Percentiles rank a stretch among this genome's conserved stretches.
These are phyloP conservation scores for Cucumis melo DNA, from an alignment of 306 rosid genomes.

Conservation along the genomic window DNA sequence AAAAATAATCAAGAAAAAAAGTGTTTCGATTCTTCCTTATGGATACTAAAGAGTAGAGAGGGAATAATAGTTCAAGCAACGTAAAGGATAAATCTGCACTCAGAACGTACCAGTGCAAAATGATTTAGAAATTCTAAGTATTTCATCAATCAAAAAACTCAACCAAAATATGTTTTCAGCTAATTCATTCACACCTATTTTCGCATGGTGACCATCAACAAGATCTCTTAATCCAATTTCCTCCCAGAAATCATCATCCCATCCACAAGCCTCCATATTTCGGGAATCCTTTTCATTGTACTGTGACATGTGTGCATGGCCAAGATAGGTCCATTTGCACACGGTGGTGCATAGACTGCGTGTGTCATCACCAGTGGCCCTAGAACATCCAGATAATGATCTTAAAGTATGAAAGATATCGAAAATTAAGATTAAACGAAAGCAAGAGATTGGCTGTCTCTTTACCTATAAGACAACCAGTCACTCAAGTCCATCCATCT, in stretches of 20 bases:
- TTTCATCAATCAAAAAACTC: conserved; percentile 4
- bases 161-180: not conserved
- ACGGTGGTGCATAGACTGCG: conserved; percentile 94
- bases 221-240: conserved; percentile 98
- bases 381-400: conserved; percentile 12
- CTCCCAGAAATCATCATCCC: conserved; percentile 99
- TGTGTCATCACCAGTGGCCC: conserved; percentile 97
- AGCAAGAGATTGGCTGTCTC: conserved; percentile 3
- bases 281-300: conserved; percentile 52
- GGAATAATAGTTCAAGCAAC: not conserved
- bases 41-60: not conserved
- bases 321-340: conserved; percentile 97
- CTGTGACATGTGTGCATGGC: conserved; percentile 94
- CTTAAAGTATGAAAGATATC: not conserved
- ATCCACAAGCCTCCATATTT: conserved; percentile 93
- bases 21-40: not conserved
- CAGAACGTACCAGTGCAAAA: no score
- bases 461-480: conserved; percentile 93
- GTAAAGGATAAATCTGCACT: not conserved
- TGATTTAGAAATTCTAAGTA: not conserved
- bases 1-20: not conserved
- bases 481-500: conserved; percentile 99
- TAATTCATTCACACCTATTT: conserved; percentile 53
- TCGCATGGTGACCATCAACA: conserved; percentile 88
- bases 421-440: not conserved